These are phyloP conservation scores for Antitrichia curtipendula DNA, from an alignment of 225 moss, liverwort and hornwort genomes.

Conservation along the genomic window DNA sequence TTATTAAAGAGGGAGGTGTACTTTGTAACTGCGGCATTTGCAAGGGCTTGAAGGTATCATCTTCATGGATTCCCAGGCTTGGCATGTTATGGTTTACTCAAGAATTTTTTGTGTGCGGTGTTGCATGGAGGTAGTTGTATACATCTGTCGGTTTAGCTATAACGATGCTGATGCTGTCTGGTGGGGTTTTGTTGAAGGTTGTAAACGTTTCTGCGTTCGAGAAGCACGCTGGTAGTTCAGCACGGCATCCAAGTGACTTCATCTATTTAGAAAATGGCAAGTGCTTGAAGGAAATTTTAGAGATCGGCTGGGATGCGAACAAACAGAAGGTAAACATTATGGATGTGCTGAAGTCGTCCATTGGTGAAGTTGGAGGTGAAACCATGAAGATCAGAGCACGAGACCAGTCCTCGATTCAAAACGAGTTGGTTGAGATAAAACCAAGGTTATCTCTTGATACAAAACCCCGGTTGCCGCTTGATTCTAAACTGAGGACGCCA, in stretches of 20 bases:
- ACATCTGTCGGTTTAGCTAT: not conserved
- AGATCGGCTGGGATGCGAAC: conserved; percentile 72
- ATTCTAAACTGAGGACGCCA: conserved; percentile 1
- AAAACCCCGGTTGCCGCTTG: conserved; percentile 11
- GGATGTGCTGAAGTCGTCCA: conserved; percentile 55
- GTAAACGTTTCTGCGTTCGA: conserved; percentile 98
- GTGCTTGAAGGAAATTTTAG: conserved; percentile 78
- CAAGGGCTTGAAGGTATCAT: conserved; percentile 58
- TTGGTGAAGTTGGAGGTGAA: conserved; percentile 43
- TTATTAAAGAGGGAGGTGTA: conserved; percentile 56
- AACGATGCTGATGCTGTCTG: not conserved
- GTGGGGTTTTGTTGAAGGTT: conserved; percentile 35
- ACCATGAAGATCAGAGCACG: conserved; percentile 18
- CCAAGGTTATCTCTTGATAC: conserved; percentile 13
- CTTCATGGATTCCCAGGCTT: not conserved
- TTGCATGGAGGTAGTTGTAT: not conserved
- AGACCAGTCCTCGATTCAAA: not conserved
- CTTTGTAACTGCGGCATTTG: conserved; percentile 66
- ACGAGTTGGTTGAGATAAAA: conserved; percentile 34
- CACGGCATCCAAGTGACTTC: conserved; percentile 94
- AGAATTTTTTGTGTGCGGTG: not conserved
- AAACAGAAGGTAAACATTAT: conserved; percentile 48
- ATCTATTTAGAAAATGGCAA: conserved; percentile 90
- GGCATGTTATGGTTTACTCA: not conserved
- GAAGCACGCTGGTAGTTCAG: conserved; percentile 96